Evolutionary conservation across 1,284 basidiomycete species (phyloP), one percentile per base, ranked within the genome.

Genomic region (Microbotryum lychnidis-dioicae): DNA sequence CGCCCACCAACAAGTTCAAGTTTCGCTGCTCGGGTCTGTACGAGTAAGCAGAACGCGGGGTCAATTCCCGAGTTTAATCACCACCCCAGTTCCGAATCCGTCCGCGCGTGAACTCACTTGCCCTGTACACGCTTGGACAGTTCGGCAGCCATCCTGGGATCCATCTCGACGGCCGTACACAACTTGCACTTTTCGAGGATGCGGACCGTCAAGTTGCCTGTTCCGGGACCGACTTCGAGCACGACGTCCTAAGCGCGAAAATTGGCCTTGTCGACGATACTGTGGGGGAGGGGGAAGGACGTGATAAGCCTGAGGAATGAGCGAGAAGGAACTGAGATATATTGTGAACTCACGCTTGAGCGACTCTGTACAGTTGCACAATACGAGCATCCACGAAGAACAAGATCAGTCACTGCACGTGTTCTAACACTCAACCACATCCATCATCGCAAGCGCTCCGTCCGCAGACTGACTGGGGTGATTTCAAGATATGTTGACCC

Each of bases 61-160:
- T 60, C 21, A 61, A 49, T 23, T 23, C 25, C 25, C 45, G 58
- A 25, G 21, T 8, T 25, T 18, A n/a, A 45, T 14, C 27, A 52
- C 20, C n/a, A 29, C 27, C 14, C 23, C 14, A 2, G 18, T 9
- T 31, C 4, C 20, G 14, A 42, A 6, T 42, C 16, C 4, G 9
- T 6, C 37, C 37, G 21, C 8, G 2, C 16, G n/a, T 57, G 16
- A 55, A 86, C 91, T 80, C 76, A 96, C 93, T 87, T 97, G 80
- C 94, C 94, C 80, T 97, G 88, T 1, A 98, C 92, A 70, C 96
- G 87, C 77, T 98, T 98, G 61, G 89, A 89, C 59, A 98, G 82
- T 75, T 98, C 94, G 52, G 92, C 92, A 21, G 93, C 94, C 94
- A 98, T 97, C 46, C 96, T 85, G 68, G 96, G 96, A 75, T 98